These are phyloP conservation scores for Marvania coccoides DNA, from an alignment of 139 green algal genomes.

Conservation along the genomic window DNA sequence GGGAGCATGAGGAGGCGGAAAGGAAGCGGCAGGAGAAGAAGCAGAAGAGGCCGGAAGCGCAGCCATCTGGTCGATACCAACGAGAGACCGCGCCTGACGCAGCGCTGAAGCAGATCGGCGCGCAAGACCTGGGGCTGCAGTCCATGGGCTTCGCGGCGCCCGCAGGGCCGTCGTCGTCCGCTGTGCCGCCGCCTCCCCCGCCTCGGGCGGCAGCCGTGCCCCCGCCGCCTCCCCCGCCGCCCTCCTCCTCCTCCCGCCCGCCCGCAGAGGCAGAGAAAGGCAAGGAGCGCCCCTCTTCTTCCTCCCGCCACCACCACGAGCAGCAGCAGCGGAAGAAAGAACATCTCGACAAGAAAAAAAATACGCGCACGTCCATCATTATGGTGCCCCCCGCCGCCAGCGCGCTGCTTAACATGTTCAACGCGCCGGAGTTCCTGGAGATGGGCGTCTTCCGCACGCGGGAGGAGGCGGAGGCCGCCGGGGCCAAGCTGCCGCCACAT, in stretches of 20 bases:
- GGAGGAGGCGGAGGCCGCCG: conserved; percentile 13
- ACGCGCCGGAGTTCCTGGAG: conserved; percentile 44
- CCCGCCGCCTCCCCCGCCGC: background rate
- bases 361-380: conserved; percentile 41
- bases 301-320: background rate
- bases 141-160: conserved; percentile 15
- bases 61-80: conserved; percentile 28
- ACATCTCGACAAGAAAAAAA: too few species aligned
- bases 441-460: conserved; percentile 29
- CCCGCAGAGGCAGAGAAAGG: background rate
- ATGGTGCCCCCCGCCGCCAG: conserved; percentile 48
- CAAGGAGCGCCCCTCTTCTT: background rate
- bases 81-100: conserved; percentile 27
- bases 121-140: conserved; percentile 17
- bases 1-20: background rate
- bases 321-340: background rate
- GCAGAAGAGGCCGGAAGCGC: background rate
- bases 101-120: conserved; percentile 24
- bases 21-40: background rate
- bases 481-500: background rate
- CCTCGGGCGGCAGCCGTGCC: background rate
- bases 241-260: background rate
- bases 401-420: conserved; percentile 61
- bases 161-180: background rate
- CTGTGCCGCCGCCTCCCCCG: conserved; percentile 5